Evolutionary conservation across 352 stramenopile species (phyloP), one percentile per base, ranked within the genome.

Genomic region (Phytopythium kandeliae): DNA sequence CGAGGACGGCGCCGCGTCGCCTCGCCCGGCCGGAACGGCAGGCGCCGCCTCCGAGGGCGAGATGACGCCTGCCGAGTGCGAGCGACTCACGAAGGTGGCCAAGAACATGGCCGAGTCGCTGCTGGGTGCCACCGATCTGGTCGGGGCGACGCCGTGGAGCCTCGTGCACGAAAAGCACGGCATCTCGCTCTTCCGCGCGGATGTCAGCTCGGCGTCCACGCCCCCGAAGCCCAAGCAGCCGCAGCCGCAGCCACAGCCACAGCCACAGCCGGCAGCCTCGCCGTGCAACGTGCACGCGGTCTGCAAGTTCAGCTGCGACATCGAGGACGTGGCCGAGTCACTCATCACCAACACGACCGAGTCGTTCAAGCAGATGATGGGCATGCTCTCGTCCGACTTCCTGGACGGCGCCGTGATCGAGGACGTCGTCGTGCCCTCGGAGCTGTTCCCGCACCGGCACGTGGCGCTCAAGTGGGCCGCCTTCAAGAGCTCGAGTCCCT

Each of bases 271-370:
- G 28, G 72, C 66, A 42, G 78, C 83, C 26, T 68, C 83, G 35
- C 81, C 80, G 7, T 92, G 81, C 65, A 94, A 94, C 46, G 80
- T 94, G n/a, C 84, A 94, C 60, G 78, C 84, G 1, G 79, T 89
- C 26, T 89, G 75, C 63, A 89, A 89, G 63, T 85, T 94, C 57
- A 71, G 67, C 15, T 80, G 76, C 42, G 63, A 86, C 26, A 92
- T 94, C 55, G 71, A 91, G 53, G 78, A 94, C 60, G 78, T 94
- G 13, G 78, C 83, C 48, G 70, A 85, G 54, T 89, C 77, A 15
- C 79, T 94, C 58, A 88, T 94, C 60, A 91, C 81, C 21, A 81
- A 55, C 30, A 81, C 78, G 9, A 92, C 80, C n/a, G 62, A 72
- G 30, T 70, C 77, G 48, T 94, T 89, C 66, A 92, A 89, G 57